phyloP scores from a whole-genome alignment of 345 rosid genomes.

The Arabidopsis thaliana region TAIR10.1 NC_003074.8:20986501-20987000 shows the following conservation, averaged over 20 bases:
- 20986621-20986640: slow-evolving; percentile 83
- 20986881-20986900: slow-evolving; percentile 51
- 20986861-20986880: slow-evolving; percentile 62
- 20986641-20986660: slow-evolving; percentile 49
- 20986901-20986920: slow-evolving; percentile 49
- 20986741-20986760: background rate
- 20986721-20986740: background rate
- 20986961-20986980: slow-evolving; percentile 48
- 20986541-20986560: slow-evolving; percentile 56
- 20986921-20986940: slow-evolving; percentile 40
- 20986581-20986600: slow-evolving; percentile 63
- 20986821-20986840: slow-evolving; percentile 61
- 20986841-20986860: slow-evolving; percentile 58
- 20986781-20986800: slow-evolving; percentile 96
- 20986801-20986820: slow-evolving; percentile 71
- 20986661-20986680: background rate
- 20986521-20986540: slow-evolving; percentile 43
- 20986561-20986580: slow-evolving; percentile 71
- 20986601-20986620: slow-evolving; percentile 85
- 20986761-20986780: slow-evolving; percentile 62
- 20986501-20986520: slow-evolving; percentile 64
- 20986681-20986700: slow-evolving; percentile 16
- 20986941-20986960: slow-evolving; percentile 41
- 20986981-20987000: slow-evolving; percentile 47
- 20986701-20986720: background rate